Conservation (phyloP, 2,329 filamentous ascomycete genomes). For the Chaetomium sp. region DNA sequence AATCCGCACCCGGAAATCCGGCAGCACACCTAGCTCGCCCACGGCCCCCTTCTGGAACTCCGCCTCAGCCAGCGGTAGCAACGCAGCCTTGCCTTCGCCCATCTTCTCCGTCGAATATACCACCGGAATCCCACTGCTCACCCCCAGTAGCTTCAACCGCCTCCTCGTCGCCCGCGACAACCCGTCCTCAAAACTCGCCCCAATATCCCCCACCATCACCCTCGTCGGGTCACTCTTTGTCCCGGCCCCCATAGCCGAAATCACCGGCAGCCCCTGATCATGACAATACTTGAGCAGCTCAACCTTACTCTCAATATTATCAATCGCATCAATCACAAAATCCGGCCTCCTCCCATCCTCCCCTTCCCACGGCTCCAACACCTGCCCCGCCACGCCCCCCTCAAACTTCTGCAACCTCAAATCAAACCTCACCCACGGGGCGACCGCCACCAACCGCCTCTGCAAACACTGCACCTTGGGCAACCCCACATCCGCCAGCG, state of each 20-base stretch:
- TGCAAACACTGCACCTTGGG: conserved; percentile 84
- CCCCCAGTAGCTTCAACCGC: conserved; percentile 67
- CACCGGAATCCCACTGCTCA: conserved; percentile 79
- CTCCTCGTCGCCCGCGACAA: conserved; percentile 79
- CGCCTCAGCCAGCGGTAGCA: conserved; percentile 80
- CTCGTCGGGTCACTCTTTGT: conserved; percentile 84
- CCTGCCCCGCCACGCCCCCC: conserved; percentile 53
- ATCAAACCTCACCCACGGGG: conserved; percentile 89
- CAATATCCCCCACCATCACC: conserved; percentile 88
- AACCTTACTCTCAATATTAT: conserved; percentile 97
- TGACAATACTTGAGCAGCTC: conserved; percentile 83
- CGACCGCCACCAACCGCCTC: conserved; percentile 73
- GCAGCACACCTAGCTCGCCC: conserved; percentile 77
- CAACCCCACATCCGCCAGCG: conserved; percentile 84
- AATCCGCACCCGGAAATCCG: conserved; percentile 92
- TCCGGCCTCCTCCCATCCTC: conserved; percentile 59
- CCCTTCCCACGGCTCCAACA: conserved; percentile 62
- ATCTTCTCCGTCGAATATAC: conserved; percentile 90
- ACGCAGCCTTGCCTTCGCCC: conserved; percentile 81
- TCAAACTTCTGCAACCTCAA: conserved; percentile 78
- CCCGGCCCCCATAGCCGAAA: conserved; percentile 92
- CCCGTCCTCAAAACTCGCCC: conserved; percentile 77
- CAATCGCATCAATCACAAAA: conserved; percentile 94
- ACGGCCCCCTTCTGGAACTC: conserved; percentile 83
- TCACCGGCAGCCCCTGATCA: conserved; percentile 68